Evolutionary conservation across 2,329 filamentous ascomycete species (phyloP).

Genomic region (Nothopassalora personata): DNA sequence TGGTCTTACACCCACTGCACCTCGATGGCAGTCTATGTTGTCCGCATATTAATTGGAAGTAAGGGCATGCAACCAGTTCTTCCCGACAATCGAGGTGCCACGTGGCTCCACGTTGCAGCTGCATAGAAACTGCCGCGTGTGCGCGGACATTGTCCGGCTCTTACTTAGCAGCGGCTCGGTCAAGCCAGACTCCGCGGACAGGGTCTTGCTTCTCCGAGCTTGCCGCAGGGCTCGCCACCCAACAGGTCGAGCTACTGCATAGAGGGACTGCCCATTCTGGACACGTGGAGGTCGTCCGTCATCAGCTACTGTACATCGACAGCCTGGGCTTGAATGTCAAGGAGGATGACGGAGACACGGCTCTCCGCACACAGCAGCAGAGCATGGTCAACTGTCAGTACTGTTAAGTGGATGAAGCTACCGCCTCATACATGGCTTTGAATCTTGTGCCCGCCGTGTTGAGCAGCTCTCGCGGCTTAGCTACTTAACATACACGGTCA

Average conservation of each 20-base stretch:
- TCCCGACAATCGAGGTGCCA: background rate
- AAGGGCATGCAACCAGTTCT: background rate
- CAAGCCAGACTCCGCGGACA: background rate
- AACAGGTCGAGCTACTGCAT: conserved; percentile 1
- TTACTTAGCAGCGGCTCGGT: background rate
- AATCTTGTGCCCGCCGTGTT: background rate
- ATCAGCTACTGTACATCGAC: background rate
- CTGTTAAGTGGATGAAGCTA: background rate
- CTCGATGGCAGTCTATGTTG: background rate
- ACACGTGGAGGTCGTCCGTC: background rate
- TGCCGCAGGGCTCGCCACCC: background rate
- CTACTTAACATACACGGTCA: background rate
- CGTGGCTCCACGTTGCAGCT: background rate
- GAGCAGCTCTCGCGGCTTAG: background rate
- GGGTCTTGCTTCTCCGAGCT: background rate
- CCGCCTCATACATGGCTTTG: background rate
- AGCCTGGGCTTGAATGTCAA: background rate
- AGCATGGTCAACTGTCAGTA: background rate
- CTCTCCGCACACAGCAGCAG: background rate
- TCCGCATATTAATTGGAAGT: background rate
- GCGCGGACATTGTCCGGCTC: background rate
- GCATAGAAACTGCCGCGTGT: background rate
- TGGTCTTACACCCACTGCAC: background rate
- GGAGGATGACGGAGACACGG: background rate
- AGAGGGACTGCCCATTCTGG: background rate